Evolutionary conservation across 228 moss, liverwort and hornwort genomes (phyloP).

Genomic region (Sphagnum fallax): DNA sequence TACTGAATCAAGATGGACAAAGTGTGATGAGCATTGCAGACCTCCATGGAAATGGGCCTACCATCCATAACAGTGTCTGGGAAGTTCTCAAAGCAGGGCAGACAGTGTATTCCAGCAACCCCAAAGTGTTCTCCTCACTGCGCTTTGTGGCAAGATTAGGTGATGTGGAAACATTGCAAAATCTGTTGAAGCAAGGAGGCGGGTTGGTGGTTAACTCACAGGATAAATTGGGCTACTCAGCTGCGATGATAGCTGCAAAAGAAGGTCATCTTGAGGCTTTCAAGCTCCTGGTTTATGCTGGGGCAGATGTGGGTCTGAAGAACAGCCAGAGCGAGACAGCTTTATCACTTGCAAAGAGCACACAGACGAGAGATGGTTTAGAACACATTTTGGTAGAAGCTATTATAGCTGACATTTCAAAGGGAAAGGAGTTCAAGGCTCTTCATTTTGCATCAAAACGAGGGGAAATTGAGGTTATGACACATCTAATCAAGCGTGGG

Average conservation of each 20-base stretch:
- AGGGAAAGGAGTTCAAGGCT: conserved; percentile 42
- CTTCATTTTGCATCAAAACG: conserved; percentile 47
- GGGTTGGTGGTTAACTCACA: conserved; percentile 29
- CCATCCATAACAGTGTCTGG: conserved; percentile 26
- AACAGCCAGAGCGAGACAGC: conserved; percentile 43
- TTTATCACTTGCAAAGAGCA: conserved; percentile 27
- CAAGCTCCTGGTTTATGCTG: conserved; percentile 39
- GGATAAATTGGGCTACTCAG: conserved; percentile 40
- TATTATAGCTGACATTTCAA: conserved; percentile 33
- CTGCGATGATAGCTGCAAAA: conserved; percentile 42
- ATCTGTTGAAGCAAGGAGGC: conserved; percentile 21
- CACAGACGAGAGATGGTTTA: conserved; percentile 22
- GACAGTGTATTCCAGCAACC: conserved; percentile 30
- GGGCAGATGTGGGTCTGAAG: conserved; percentile 43
- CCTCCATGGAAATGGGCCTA: conserved; percentile 18
- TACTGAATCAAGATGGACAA: conserved; percentile 19
- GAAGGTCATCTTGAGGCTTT: conserved; percentile 47
- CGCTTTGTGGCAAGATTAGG: conserved; percentile 38
- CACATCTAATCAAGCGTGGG: conserved; percentile 34
- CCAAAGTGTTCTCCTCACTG: conserved; percentile 36
- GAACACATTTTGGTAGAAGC: conserved; percentile 49
- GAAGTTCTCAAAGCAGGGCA: conserved; percentile 26
- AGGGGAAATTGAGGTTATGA: conserved; percentile 37
- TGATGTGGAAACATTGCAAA: conserved; percentile 31
- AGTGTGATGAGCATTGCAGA: conserved; percentile 41